Evolutionary conservation across 768 basidiomycete species (phyloP).

Genomic region (Rhodotorula sphaerocarpa): DNA sequence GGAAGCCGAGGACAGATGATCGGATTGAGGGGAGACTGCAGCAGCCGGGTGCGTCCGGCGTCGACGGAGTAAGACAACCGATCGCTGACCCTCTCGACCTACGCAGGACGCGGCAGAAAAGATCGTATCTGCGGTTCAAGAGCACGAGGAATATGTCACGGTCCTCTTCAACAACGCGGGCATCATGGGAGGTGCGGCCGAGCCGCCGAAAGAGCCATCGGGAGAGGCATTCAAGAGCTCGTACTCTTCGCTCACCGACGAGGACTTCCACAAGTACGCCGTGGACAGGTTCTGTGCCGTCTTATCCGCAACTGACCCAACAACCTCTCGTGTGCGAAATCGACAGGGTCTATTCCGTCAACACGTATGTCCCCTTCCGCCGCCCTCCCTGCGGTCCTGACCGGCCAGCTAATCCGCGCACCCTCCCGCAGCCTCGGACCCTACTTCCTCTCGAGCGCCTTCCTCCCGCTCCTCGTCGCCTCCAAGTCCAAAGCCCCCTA

Average conservation of each 20-base stretch:
- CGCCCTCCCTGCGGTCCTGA: background rate
- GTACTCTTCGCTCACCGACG: constrained; percentile 47
- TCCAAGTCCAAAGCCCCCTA: constrained; percentile 38
- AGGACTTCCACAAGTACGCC: constrained; percentile 41
- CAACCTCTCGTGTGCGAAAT: no score
- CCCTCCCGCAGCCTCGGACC: constrained; percentile 16
- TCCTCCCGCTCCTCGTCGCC: constrained; percentile 16
- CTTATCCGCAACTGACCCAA: background rate
- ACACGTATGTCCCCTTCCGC: constrained; percentile 11
- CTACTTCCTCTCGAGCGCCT: constrained; percentile 22
- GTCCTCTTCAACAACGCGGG: constrained; percentile 27
- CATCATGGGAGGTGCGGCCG: constrained; percentile 8
- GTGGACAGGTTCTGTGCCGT: background rate
- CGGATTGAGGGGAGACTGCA: constrained; percentile 48
- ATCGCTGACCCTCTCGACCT: background rate
- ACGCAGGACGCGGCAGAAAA: constrained; percentile 13
- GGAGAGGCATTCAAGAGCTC: constrained; percentile 46
- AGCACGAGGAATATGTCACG: constrained; percentile 13
- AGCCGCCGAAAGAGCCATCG: constrained; percentile 21
- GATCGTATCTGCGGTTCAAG: background rate
- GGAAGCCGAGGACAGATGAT: constrained; percentile 45
- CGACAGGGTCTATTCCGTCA: constrained; percentile 40
- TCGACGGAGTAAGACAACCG: background rate
- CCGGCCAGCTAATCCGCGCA: no score
- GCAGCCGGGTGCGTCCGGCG: constrained; percentile 21